A percentile compares a stretch with the other conserved stretches of the same genome.
Evolutionary conservation across 768 basidiomycete species (phyloP).

Genomic region (Leccinum olivaceopallidum): DNA sequence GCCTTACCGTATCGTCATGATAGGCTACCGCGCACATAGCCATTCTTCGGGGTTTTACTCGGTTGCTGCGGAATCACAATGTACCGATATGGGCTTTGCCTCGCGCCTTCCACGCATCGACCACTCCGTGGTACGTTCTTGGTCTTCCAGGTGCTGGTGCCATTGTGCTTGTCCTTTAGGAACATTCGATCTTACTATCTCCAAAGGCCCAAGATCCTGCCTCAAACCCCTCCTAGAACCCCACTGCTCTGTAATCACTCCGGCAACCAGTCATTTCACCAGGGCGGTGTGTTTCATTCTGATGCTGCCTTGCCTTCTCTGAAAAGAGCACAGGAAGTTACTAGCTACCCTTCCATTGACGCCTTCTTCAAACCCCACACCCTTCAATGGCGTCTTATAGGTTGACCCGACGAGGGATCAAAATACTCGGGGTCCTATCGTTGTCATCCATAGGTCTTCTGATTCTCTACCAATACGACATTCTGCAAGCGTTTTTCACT

Average conservation of each 20-base stretch:
- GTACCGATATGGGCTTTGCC: not conserved
- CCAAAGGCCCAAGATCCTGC: not conserved
- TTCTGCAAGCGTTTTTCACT: not conserved
- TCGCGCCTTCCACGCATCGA: not conserved
- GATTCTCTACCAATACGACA: conserved; percentile 7
- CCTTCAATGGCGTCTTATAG: conserved; percentile 21
- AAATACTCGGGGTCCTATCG: conserved; percentile 10
- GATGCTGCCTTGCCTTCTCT: not conserved
- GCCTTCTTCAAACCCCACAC: not conserved
- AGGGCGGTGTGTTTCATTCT: not conserved
- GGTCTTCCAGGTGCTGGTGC: not conserved
- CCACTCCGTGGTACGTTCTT: not conserved
- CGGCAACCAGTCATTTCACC: not conserved
- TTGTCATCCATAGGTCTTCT: conserved; percentile 13
- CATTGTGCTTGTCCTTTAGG: not conserved
- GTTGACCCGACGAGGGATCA: conserved; percentile 28
- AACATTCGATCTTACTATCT: not conserved
- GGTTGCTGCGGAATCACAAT: not conserved
- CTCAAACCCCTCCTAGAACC: not conserved
- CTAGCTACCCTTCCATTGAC: not conserved
- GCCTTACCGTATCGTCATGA: not conserved
- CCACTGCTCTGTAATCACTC: not conserved
- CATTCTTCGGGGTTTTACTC: not conserved
- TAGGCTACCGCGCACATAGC: not conserved
- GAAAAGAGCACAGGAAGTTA: conserved; percentile 4